Evolutionary conservation across 192 early-diverging fungal species (phyloP).

Genomic region (Thamnidium elegans): DNA sequence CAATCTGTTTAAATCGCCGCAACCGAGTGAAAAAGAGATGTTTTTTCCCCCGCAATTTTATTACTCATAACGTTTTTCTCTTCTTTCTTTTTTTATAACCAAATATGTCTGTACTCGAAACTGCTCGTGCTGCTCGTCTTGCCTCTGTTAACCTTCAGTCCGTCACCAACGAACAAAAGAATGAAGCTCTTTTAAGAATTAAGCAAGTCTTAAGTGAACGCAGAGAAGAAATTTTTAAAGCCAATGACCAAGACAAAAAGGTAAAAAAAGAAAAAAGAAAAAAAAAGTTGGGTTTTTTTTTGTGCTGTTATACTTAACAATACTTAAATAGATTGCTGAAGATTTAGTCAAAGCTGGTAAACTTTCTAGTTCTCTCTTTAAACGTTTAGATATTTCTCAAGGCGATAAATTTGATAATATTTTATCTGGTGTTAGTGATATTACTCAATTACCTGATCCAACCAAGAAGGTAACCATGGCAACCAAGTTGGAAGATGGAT

Average conservation of each 20-base stretch:
- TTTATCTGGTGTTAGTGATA: constrained; percentile 86
- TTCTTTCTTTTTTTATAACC: neutral
- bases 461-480: constrained; percentile 77
- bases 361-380: constrained; percentile 75
- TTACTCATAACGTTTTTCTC: no score
- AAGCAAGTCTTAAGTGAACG: constrained; percentile 61
- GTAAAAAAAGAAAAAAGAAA: constrained; percentile 29
- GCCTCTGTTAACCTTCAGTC: constrained; percentile 74
- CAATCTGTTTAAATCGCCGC: no score
- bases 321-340: constrained; percentile 53
- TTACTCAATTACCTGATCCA: constrained; percentile 82
- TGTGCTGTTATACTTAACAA: neutral
- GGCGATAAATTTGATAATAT: constrained; percentile 86
- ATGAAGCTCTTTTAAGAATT: constrained; percentile 69
- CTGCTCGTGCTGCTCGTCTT: constrained; percentile 61
- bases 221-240: constrained; percentile 66
- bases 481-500: constrained; percentile 72
- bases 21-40: no score
- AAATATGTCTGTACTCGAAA: constrained; percentile 18
- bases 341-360: constrained; percentile 68
- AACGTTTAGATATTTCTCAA: constrained; percentile 82
- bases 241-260: constrained; percentile 78
- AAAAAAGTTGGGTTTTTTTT: neutral
- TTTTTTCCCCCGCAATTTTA: no score
- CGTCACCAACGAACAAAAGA: constrained; percentile 71